phyloP scores from a whole-genome alignment of 305 asterid genomes.

The Stenogyne calaminthoides region DNA sequence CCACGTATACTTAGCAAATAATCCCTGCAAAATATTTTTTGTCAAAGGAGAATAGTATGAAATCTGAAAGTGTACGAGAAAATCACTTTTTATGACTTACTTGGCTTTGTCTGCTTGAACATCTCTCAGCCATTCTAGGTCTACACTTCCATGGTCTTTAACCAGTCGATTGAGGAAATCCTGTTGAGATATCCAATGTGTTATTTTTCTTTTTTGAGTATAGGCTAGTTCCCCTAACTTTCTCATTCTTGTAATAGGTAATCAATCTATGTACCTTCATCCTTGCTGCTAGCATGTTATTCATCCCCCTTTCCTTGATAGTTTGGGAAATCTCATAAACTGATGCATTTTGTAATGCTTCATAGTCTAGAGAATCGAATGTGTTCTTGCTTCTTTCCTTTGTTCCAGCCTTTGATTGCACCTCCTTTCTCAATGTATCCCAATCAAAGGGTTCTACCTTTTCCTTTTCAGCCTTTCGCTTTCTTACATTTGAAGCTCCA shows the following conservation, averaged over 20 bases:
- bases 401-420: conserved; percentile 29
- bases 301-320: conserved; percentile 95
- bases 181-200: conserved; percentile 50
- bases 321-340: conserved; percentile 67
- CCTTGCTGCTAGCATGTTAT: conserved; percentile 89
- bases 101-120: conserved; percentile 71
- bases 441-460: conserved; percentile 39
- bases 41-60: conserved; percentile 14
- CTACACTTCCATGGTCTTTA: conserved; percentile 65
- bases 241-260: neutral
- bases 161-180: conserved; percentile 76
- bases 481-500: conserved; percentile 36
- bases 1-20: conserved; percentile 77
- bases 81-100: conserved; percentile 45
- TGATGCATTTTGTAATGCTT: conserved; percentile 65
- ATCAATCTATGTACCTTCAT: conserved; percentile 59
- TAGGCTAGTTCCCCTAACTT: conserved; percentile 12
- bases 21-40: conserved; percentile 53
- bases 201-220: neutral
- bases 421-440: conserved; percentile 47
- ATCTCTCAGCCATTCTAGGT: conserved; percentile 91
- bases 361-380: conserved; percentile 86
- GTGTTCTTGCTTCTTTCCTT: conserved; percentile 53
- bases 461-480: conserved; percentile 48
- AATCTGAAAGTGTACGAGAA: conserved; percentile 8